Percentiles rank a stretch among this genome's conserved stretches.
phyloP scores from a whole-genome alignment of 2,329 filamentous ascomycete genomes.

The Fusarium floridanum region DNA sequence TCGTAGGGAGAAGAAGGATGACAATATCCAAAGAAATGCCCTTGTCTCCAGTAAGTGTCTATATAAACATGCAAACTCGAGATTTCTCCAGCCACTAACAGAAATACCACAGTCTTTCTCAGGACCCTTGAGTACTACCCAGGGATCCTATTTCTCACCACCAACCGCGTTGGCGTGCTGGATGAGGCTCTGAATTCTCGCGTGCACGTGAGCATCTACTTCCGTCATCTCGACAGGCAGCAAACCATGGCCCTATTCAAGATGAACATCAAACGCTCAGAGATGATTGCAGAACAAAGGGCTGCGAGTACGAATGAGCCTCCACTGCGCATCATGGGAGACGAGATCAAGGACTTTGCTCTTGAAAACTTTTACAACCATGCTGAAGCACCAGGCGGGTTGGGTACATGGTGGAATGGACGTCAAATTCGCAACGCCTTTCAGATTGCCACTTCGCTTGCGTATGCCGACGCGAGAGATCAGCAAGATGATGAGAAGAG shows the following conservation, averaged over 20 bases:
- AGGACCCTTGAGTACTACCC: conserved; percentile 4
- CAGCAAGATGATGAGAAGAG: not conserved
- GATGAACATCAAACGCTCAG: not conserved
- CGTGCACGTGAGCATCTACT: conserved; percentile 1
- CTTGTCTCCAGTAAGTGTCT: not conserved
- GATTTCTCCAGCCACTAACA: not conserved
- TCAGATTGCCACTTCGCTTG: conserved; percentile 8
- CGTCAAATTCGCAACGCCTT: conserved; percentile 15
- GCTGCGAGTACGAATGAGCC: not conserved
- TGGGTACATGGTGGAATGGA: conserved; percentile 4
- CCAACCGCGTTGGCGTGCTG: not conserved
- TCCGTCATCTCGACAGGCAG: not conserved
- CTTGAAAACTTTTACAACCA: not conserved
- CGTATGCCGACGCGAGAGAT: not conserved
- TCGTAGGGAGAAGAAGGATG: not conserved
- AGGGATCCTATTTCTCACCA: conserved; percentile 5
- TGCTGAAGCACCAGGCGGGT: not conserved
- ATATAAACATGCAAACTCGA: too few species aligned
- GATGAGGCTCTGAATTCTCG: conserved; percentile 2
- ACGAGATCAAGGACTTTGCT: not conserved
- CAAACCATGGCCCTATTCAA: conserved; percentile 1
- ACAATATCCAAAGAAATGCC: not conserved
- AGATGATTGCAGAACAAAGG: not conserved
- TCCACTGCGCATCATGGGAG: not conserved
- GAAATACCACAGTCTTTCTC: not conserved